These are phyloP conservation scores for Lasiodiplodia gonubiensis DNA, from an alignment of 2,329 filamentous ascomycete species.

Conservation along the genomic window DNA sequence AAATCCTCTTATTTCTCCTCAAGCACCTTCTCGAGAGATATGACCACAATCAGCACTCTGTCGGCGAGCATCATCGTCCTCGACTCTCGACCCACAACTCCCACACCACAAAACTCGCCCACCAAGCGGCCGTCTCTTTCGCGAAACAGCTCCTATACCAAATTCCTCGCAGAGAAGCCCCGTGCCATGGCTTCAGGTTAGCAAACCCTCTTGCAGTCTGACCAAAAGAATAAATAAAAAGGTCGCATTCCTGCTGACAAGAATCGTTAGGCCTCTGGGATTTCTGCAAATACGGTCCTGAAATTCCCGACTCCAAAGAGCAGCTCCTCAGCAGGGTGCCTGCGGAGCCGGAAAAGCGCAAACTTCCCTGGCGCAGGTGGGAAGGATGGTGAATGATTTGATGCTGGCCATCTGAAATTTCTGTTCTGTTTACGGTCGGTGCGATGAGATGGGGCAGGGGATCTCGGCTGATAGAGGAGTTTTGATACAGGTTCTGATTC, in stretches of 20 bases:
- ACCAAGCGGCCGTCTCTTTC: background rate
- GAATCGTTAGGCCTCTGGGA: conserved; percentile 1
- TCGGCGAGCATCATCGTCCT: background rate
- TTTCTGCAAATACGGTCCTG: conserved; percentile 18
- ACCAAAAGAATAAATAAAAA: too few species aligned
- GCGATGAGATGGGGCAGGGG: background rate
- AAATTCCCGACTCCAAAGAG: conserved; percentile 3
- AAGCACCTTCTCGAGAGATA: background rate
- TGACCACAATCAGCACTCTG: background rate
- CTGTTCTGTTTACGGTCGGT: background rate
- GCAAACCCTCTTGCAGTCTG: background rate
- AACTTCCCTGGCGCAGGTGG: conserved; percentile 6
- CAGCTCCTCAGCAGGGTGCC: background rate
- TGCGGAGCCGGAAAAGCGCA: background rate
- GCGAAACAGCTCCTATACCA: background rate
- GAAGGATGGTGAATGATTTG: background rate
- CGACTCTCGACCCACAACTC: background rate
- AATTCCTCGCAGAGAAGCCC: background rate
- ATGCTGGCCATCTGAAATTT: background rate
- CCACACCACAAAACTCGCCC: background rate
- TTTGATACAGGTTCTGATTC: background rate
- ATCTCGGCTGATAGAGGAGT: background rate
- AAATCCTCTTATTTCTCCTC: background rate
- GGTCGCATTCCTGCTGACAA: background rate
- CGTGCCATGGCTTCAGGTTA: conserved; percentile 7